Evolutionary conservation across 2,329 filamentous ascomycete genomes (phyloP), one percentile per base, ranked within the genome.

Genomic region (Colletotrichum tanaceti): DNA sequence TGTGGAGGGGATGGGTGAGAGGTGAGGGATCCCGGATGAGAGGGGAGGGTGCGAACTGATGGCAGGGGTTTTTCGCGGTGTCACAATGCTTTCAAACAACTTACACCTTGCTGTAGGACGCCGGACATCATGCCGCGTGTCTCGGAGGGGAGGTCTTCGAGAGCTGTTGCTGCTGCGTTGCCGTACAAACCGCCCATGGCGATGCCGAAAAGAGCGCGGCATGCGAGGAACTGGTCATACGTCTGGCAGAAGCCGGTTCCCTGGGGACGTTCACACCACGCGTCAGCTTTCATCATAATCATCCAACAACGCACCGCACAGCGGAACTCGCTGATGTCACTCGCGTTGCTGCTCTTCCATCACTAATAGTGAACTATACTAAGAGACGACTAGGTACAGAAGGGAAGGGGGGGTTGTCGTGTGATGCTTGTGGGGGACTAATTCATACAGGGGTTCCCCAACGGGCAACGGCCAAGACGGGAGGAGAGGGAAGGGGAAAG

Each of bases 121-220:
- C 92, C 92, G 54, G 88, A 91, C 84, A 94, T 91, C 32, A 94
- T 80, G 72, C 92, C 92, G 73, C 92, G 86, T 3, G 90, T 87
- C 70, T 90, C 87, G 50, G 82, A 78, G 5, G 91, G 91, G 68
- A 90, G 87, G 74, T 93, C 92, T 75, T 95, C 93, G 11, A 95
- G 84, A 0, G 92, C 91, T 73, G 92, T 94, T 5, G 92, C 91
- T 11, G 91, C 91, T 1, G 91, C 91, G 73, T 93, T 93, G 64
- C 93, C 93, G 78, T 94, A 90, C 1, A 94, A 73, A 72, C 92
- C 93, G 46, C 93, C 93, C 92, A 95, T 95, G 73, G 92, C 92
- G 50, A 95, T 79, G 53, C 92, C 93, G 74, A 94, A 95, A 3
- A 95, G 81, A 49, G 90, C 89, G 47, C 93, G 86, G 13, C 92